Conservation (phyloP, 495 filamentous ascomycete genomes). For the Choiromyces venosus region DNA sequence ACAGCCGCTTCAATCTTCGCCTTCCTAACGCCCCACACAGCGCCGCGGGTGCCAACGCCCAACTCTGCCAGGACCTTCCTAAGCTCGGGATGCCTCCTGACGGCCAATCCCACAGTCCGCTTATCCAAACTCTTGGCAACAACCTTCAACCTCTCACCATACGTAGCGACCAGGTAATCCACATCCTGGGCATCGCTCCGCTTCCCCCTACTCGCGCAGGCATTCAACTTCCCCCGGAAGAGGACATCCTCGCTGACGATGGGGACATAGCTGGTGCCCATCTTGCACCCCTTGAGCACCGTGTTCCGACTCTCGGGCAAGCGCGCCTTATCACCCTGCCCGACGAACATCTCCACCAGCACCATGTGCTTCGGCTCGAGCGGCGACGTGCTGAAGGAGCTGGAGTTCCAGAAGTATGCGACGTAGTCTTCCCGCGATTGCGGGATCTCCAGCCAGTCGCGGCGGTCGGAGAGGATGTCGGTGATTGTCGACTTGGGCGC, state of each 20-base stretch:
- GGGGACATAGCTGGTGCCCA: conserved; percentile 37
- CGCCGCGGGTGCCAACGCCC: conserved; percentile 33
- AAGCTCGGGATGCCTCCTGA: conserved; percentile 37
- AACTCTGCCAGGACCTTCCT: conserved; percentile 34
- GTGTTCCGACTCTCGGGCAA: conserved; percentile 37
- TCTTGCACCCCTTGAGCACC: conserved; percentile 29
- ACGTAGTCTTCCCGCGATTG: conserved; percentile 43
- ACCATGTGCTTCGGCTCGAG: conserved; percentile 31
- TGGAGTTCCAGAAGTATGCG: conserved; percentile 40
- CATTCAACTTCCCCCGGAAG: conserved; percentile 38
- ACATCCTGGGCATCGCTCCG: conserved; percentile 37
- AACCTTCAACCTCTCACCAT: conserved; percentile 33
- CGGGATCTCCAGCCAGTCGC: conserved; percentile 41
- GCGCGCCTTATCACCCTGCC: conserved; percentile 23
- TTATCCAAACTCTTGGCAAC: conserved; percentile 36
- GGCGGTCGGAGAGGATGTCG: conserved; percentile 31
- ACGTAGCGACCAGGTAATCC: conserved; percentile 33
- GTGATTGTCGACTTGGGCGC: conserved; percentile 37
- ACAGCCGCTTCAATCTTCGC: conserved; percentile 19
- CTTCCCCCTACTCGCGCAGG: conserved; percentile 37
- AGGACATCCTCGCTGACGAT: conserved; percentile 37
- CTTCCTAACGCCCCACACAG: conserved; percentile 36
- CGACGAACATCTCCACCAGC: conserved; percentile 41
- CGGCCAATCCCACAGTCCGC: conserved; percentile 33
- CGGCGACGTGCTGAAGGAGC: conserved; percentile 17